Evolutionary conservation across 2,329 filamentous ascomycete species (phyloP).

Genomic region (Fusarium sp.): DNA sequence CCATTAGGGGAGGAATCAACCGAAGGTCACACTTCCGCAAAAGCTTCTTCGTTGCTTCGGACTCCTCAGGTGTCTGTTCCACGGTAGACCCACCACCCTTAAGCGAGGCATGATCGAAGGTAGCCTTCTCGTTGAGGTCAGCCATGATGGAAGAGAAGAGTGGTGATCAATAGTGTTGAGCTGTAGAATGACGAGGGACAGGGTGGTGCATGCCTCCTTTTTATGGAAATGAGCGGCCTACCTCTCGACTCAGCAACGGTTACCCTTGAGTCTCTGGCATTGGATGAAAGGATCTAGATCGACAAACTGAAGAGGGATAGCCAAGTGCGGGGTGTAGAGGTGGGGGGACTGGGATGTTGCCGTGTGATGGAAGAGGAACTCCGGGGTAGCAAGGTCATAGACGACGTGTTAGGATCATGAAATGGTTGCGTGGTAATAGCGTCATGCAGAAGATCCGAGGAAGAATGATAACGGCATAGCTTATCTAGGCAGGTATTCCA

Average conservation of each 20-base stretch:
- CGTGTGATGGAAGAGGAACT: background rate
- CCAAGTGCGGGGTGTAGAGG: background rate
- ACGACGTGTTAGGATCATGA: background rate
- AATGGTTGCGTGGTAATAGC: background rate
- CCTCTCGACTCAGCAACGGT: too few relatives aligned
- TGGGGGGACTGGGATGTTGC: background rate
- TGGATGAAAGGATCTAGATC: background rate
- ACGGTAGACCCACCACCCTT: background rate
- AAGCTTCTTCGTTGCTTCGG: background rate
- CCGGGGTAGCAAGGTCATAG: background rate
- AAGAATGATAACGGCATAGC: background rate
- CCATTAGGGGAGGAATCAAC: conserved; percentile 57
- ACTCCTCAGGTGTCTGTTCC: background rate
- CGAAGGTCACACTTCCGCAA: conserved; percentile 76
- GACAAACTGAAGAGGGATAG: too few relatives aligned
- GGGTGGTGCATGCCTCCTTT: background rate
- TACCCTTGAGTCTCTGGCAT: background rate
- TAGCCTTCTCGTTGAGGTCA: background rate
- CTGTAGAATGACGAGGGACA: too few relatives aligned
- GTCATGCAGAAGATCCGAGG: background rate
- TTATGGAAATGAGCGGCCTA: background rate
- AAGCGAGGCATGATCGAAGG: background rate
- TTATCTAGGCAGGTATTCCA: background rate
- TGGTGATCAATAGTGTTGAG: too few relatives aligned
- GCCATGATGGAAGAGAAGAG: background rate